Base-by-base conservation (phyloP, 2,329 filamentous ascomycete genomes). In the Escovopsis weberi region DNA sequence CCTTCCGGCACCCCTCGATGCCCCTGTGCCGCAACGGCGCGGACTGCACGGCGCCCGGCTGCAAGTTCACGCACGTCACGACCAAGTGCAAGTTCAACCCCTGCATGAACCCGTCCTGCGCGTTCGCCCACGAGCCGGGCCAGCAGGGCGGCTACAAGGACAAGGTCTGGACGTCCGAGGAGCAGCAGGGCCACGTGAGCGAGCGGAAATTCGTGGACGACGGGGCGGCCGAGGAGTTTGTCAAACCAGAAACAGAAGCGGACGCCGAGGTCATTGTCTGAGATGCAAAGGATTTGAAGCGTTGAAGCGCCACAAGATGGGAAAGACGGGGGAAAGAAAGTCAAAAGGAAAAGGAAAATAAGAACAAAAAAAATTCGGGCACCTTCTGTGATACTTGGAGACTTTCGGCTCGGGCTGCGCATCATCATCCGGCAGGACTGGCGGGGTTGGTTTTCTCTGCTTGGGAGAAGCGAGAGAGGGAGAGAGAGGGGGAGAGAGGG, bases 1-100 rank as follows among this genome's bases (percentile, higher is more conserved):
- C 84, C 1, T 98, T 95, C 70, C 82, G 81, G 60, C 91, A 98
- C 58, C 87, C 87, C 1, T 75, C 73, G 26, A 85, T 86, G 75
- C 85, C 86, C 6, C 71, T 85, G 23, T 98, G 91, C 67, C 80
- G 85, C 45, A 95, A 95, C 58, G 91, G 91, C 26, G 83, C 82
- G 39, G 85, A 89, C 58, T 98, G 91, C 69, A 80, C 80, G 33
- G 78, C 77, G 4, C 66, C 79, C 11, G 78, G 79, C 47, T 98
- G 91, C 75, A 87, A 86, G 53, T 98, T 94, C 58, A 88, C 85
- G 11, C 91, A 98, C 64, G 66, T 83, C 51, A 79, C 81, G 59
- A 84, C 80, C 39, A 75, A 82, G 60, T 98, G 91, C 78, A 87
- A 80, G 59, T 96, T 83, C 66, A 88, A 80, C 52, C 91, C 89